Evolutionary conservation across 768 basidiomycete genomes (phyloP).

Genomic region (Russula ochroleuca): DNA sequence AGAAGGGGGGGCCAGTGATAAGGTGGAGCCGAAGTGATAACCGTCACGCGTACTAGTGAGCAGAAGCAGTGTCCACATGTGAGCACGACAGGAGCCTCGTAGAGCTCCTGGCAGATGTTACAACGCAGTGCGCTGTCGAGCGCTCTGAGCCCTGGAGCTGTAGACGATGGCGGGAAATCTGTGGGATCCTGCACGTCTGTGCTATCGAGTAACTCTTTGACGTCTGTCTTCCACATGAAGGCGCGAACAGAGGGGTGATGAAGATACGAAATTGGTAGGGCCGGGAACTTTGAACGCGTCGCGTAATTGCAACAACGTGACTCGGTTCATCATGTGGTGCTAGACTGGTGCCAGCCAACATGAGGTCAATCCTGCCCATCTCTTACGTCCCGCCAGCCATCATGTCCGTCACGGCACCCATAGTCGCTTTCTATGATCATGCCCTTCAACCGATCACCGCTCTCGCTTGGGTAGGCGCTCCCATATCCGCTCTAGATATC

Average conservation of each 20-base stretch:
- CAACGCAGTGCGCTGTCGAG: constrained; percentile 39
- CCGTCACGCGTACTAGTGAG: constrained; percentile 31
- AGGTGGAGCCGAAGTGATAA: neutral
- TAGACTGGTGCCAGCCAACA: no score
- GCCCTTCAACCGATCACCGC: constrained; percentile 22
- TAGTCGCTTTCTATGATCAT: constrained; percentile 25
- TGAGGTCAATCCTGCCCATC: neutral
- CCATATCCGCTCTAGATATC: constrained; percentile 24
- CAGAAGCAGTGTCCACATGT: constrained; percentile 44
- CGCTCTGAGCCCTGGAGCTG: constrained; percentile 32
- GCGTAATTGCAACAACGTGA: neutral
- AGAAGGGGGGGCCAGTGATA: constrained; percentile 9
- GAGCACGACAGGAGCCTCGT: constrained; percentile 38
- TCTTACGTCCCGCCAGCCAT: neutral
- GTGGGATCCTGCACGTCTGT: constrained; percentile 33
- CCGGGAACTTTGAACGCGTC: neutral
- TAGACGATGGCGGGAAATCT: constrained; percentile 34
- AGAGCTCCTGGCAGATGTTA: constrained; percentile 41
- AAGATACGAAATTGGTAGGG: no score
- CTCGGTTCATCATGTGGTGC: no score
- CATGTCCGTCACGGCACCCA: constrained; percentile 24
- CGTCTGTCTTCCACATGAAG: constrained; percentile 18
- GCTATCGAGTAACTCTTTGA: constrained; percentile 18
- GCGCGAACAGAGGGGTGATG: no score
- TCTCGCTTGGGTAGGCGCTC: constrained; percentile 21